Evolutionary conservation across 768 basidiomycete genomes (phyloP).

Genomic region (Leucocoprinus leucothites): DNA sequence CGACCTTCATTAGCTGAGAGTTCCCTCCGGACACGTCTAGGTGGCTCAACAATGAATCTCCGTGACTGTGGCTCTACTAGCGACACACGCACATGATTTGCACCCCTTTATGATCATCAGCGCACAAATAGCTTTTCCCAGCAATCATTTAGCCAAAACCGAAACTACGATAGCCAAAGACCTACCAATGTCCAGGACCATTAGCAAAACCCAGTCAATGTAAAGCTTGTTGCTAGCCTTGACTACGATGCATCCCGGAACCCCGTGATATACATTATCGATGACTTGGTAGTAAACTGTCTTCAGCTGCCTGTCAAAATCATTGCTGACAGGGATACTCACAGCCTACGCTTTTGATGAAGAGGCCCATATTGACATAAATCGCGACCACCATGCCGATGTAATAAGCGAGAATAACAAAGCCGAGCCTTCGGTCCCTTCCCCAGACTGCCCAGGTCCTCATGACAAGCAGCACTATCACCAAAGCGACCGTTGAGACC

Average conservation of each 20-base stretch:
- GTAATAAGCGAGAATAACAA: background rate
- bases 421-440: background rate
- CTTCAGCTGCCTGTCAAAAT: background rate
- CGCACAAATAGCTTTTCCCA: background rate
- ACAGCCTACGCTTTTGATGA: background rate
- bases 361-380: constrained; percentile 4
- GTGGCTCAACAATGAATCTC: no score
- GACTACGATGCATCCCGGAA: constrained; percentile 3
- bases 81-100: background rate
- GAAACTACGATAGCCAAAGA: background rate
- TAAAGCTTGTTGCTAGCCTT: constrained; percentile 2
- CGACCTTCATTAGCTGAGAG: constrained; percentile 6
- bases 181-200: constrained; percentile 8
- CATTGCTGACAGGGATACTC: background rate
- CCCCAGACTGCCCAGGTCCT: constrained; percentile 13
- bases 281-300: background rate
- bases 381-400: background rate
- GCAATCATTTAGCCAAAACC: background rate
- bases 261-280: background rate
- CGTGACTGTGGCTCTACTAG: no score
- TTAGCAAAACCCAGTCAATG: constrained; percentile 9
- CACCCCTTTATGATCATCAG: constrained; percentile 10
- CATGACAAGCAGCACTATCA: constrained; percentile 2
- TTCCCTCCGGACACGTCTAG: constrained; percentile 5
- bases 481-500: background rate